phyloP scores from a whole-genome alignment of 164 flowering plant genomes.

The Vitis amurensis region DNA sequence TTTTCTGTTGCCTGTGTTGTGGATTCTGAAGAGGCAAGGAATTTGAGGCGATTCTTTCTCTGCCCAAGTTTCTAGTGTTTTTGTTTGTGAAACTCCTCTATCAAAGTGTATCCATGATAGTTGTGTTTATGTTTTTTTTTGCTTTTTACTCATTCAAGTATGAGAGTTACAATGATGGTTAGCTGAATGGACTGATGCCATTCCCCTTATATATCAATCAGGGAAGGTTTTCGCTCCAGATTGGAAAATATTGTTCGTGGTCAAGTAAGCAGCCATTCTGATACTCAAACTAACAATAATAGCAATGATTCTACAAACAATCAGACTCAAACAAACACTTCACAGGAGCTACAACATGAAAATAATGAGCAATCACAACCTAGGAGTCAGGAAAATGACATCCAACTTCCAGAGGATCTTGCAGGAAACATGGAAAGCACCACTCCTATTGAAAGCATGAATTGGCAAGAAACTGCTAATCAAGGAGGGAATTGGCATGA shows the following conservation, averaged over 20 bases:
- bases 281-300: constrained; percentile 37
- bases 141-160: background rate
- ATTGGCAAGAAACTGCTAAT: constrained; percentile 43
- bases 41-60: too few relatives aligned
- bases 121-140: background rate
- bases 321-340: constrained; percentile 31
- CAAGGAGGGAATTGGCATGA: constrained; percentile 51
- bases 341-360: constrained; percentile 40
- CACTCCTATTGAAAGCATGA: constrained; percentile 31
- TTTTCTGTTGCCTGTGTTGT: background rate
- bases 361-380: constrained; percentile 38
- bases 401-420: constrained; percentile 29
- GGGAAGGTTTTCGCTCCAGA: constrained; percentile 90
- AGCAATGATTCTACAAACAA: constrained; percentile 42
- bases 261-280: constrained; percentile 74
- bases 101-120: too few relatives aligned
- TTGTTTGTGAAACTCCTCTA: too few relatives aligned
- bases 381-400: constrained; percentile 36
- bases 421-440: constrained; percentile 27
- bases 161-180: background rate
- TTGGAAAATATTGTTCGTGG: constrained; percentile 83
- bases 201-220: constrained; percentile 22
- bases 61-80: too few relatives aligned
- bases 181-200: background rate
- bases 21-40: too few relatives aligned